phyloP scores from a whole-genome alignment of 768 basidiomycete species.

The Coprinellus micaceus region DNA sequence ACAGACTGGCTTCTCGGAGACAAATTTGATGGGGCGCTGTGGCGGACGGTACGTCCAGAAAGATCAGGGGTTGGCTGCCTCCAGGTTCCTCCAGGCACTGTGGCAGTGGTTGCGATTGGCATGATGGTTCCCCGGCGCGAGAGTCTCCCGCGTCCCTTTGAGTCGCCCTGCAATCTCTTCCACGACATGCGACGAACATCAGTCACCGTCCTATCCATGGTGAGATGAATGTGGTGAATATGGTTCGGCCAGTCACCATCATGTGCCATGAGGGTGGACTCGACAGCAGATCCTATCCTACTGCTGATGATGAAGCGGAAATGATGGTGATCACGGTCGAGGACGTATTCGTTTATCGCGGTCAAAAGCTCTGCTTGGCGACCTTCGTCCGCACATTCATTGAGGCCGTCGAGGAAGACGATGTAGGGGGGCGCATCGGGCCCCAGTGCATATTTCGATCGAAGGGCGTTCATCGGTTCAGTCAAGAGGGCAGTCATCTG shows the following conservation, averaged over 20 bases:
- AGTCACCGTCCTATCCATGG: background rate
- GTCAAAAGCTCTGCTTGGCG: conserved; percentile 9
- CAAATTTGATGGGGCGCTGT: too few relatives aligned
- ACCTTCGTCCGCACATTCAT: conserved; percentile 10
- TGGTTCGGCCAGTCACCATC: background rate
- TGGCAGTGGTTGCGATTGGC: too few relatives aligned
- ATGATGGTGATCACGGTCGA: background rate
- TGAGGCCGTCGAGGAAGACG: conserved; percentile 8
- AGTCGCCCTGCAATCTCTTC: background rate
- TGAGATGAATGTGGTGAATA: background rate
- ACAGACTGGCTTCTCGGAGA: too few relatives aligned
- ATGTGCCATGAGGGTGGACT: background rate
- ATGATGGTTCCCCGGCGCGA: too few relatives aligned
- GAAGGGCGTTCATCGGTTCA: too few relatives aligned
- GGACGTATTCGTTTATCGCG: conserved; percentile 2
- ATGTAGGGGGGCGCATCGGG: background rate
- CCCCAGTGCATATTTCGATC: too few relatives aligned
- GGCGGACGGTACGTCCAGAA: too few relatives aligned
- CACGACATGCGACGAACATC: background rate
- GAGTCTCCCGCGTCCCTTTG: too few relatives aligned
- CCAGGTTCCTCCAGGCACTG: too few relatives aligned
- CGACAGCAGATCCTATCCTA: conserved; percentile 10
- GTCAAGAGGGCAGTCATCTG: conserved; percentile 6
- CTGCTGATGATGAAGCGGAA: conserved; percentile 13
- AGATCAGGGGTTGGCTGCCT: too few relatives aligned